Percentiles rank a stretch among this genome's conserved stretches.
Evolutionary conservation across 768 basidiomycete species (phyloP).

Genomic region (Tricholoma hemisulphureum): DNA sequence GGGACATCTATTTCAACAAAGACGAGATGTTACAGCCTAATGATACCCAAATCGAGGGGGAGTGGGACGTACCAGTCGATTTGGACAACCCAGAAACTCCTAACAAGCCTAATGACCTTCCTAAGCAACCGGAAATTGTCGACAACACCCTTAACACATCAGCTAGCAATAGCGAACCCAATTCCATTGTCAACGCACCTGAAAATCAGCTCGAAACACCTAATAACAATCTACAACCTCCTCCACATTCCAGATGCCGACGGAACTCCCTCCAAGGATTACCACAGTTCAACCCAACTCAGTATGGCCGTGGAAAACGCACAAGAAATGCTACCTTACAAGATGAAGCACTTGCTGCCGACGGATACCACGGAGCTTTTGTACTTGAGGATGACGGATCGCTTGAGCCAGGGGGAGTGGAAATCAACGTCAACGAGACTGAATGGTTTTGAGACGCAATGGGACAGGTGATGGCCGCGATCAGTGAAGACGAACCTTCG

Average conservation of each 20-base stretch:
- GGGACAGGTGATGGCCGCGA: neutral
- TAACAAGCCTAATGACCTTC: neutral
- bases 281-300: neutral
- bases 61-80: neutral
- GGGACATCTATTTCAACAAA: constrained; percentile 11
- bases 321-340: too few relatives aligned
- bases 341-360: too few relatives aligned
- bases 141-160: neutral
- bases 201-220: neutral
- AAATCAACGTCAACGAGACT: too few relatives aligned
- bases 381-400: too few relatives aligned
- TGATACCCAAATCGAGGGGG: neutral
- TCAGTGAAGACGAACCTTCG: neutral
- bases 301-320: too few relatives aligned
- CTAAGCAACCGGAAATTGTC: neutral
- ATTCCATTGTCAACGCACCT: neutral
- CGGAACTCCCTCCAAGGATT: neutral
- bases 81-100: neutral
- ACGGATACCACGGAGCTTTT: too few relatives aligned
- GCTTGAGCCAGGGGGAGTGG: too few relatives aligned
- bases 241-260: too few relatives aligned
- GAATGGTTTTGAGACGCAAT: too few relatives aligned
- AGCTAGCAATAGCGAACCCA: neutral
- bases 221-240: too few relatives aligned
- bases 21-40: constrained; percentile 3